Evolutionary conservation across 2,329 filamentous ascomycete genomes (phyloP).

Genomic region (Cordyceps fumosorosea): DNA sequence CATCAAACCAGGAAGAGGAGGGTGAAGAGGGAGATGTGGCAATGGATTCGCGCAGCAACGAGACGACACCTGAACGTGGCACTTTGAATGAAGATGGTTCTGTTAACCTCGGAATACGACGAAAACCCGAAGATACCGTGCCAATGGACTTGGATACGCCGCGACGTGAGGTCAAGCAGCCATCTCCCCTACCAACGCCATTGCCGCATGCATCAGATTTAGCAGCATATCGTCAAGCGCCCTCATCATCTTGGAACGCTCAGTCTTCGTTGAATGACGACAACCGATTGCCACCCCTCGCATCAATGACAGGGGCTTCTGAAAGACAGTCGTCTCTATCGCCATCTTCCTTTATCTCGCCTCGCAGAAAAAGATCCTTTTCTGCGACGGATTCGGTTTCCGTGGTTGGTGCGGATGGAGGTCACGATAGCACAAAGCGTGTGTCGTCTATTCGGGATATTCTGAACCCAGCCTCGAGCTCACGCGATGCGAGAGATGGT

Average conservation of each 20-base stretch:
- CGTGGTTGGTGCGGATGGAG: slow-evolving; percentile 28
- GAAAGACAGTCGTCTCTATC: slow-evolving; percentile 54
- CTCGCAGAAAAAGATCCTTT: slow-evolving; percentile 61
- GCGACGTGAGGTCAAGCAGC: slow-evolving; percentile 35
- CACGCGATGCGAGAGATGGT: slow-evolving; percentile 26
- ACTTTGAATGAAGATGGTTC: slow-evolving; percentile 58
- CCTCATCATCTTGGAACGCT: slow-evolving; percentile 30
- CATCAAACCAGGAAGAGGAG: slow-evolving; percentile 54
- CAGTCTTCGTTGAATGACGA: slow-evolving; percentile 44
- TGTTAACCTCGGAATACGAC: slow-evolving; percentile 53
- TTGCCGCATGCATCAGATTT: slow-evolving; percentile 38
- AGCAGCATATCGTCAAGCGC: slow-evolving; percentile 45
- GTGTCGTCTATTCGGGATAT: slow-evolving; percentile 72
- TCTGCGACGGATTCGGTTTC: slow-evolving; percentile 51
- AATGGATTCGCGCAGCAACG: slow-evolving; percentile 31
- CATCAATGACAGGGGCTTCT: slow-evolving; percentile 35
- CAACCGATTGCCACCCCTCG: slow-evolving; percentile 52
- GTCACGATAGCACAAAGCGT: slow-evolving; percentile 49
- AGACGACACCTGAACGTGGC: slow-evolving; percentile 42
- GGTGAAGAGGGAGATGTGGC: slow-evolving; percentile 43
- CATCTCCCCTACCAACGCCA: slow-evolving; percentile 36
- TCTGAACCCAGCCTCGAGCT: slow-evolving; percentile 48
- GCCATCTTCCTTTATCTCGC: slow-evolving; percentile 53
- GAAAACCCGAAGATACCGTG: slow-evolving; percentile 38
- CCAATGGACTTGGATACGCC: slow-evolving; percentile 42